These are phyloP conservation scores for Coniosporium apollinis DNA, from an alignment of 495 filamentous ascomycete genomes.

Conservation along the genomic window DNA sequence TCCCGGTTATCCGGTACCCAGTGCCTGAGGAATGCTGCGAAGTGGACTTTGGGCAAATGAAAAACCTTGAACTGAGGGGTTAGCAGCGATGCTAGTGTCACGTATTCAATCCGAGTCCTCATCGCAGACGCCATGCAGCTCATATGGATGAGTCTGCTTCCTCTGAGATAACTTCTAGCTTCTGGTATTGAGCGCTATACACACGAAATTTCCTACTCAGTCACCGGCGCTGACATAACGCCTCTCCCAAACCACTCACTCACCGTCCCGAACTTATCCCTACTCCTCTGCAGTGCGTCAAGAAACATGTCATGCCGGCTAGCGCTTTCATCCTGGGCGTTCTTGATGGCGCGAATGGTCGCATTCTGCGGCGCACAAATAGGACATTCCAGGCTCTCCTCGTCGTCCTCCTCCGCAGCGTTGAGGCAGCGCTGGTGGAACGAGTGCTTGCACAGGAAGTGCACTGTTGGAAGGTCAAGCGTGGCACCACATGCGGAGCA, in stretches of 20 bases:
- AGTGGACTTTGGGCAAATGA: too few species aligned
- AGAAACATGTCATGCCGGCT: conserved; percentile 83
- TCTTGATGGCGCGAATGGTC: conserved; percentile 70
- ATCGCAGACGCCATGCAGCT: too few species aligned
- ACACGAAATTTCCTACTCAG: too few species aligned
- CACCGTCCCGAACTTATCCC: conserved; percentile 73
- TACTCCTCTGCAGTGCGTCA: conserved; percentile 58
- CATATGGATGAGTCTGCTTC: too few species aligned
- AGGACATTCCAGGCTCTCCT: conserved; percentile 60
- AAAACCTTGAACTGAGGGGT: too few species aligned
- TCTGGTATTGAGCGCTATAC: too few species aligned
- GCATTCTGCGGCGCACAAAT: conserved; percentile 66
- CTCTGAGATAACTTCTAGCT: too few species aligned
- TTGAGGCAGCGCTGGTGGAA: conserved; percentile 83
- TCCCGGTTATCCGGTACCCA: too few species aligned
- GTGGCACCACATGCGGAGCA: conserved; percentile 61
- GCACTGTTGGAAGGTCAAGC: conserved; percentile 74
- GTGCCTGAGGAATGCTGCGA: too few species aligned
- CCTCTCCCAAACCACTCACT: conserved; percentile 91
- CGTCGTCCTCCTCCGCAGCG: conserved; percentile 27
- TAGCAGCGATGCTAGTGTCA: too few species aligned
- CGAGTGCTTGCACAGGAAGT: conserved; percentile 91
- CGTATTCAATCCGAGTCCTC: too few species aligned
- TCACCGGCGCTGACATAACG: too few species aligned
- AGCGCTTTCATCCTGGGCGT: conserved; percentile 71